Evolutionary conservation across 2,329 filamentous ascomycete genomes (phyloP), one percentile per base, ranked within the genome.

Genomic region (Alternaria sp.): DNA sequence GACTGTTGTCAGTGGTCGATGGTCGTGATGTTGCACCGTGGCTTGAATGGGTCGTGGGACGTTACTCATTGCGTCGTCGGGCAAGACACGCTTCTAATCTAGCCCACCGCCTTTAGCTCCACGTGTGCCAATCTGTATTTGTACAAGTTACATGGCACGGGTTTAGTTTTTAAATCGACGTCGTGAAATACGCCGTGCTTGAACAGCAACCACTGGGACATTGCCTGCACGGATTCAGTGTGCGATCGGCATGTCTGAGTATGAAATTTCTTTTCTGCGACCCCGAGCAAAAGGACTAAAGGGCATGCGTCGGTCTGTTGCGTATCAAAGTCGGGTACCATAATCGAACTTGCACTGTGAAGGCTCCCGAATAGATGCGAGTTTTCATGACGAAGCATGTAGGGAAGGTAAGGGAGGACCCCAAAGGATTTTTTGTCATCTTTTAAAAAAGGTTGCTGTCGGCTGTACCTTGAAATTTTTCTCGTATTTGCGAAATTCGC

Each of bases 171-270:
- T 44, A 39, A 50, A n/a, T 14, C 14, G n/a, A 55, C 33, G 39
- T 50, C 39, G 37, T 58, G 37, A n/a, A 24, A 14, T 53, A 36
- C 7, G 33, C 26, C 34, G 33, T 55, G 33, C 29, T 41, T 50
- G 13, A 34, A 31, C 33, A 28, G 14, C 26, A 39, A 23, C 31
- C 34, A 23, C 48, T 7, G 39, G 3, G 8, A 50, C 48, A 21
- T 39, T 36, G 48, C 34, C 24, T 36, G 48, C 33, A 29, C 39
- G n/a, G 11, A 36, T 39, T 29, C 34, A 50, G 48, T n/a, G n/a
- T 29, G 31, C 34, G 4, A 50, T 1, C 10, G 34, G 34, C 28
- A 28, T 11, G 14, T 23, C 23, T 5, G 2, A 3, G 26, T 24
- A 11, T 23, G 4, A 14, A 23, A 9, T 11, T 23, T 11, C n/a